phyloP scores from a whole-genome alignment of 2,329 filamentous ascomycete species.

The Scolecobasidium constrictum region DNA sequence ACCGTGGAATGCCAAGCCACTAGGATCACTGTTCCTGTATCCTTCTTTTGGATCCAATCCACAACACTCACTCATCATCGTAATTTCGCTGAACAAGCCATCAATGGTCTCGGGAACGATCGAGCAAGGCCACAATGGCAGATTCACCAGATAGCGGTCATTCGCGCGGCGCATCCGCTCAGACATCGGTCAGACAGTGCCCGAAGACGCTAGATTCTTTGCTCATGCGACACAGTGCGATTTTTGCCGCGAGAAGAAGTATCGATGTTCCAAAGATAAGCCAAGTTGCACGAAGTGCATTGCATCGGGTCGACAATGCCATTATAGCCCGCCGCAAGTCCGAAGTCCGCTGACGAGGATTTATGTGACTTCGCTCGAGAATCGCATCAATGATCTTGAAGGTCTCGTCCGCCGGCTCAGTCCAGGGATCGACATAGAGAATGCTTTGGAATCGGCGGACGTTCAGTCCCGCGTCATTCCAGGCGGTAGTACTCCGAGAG shows the following conservation, averaged over 20 bases:
- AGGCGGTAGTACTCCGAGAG: background rate
- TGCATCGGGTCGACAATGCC: background rate
- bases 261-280: background rate
- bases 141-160: background rate
- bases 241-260: background rate
- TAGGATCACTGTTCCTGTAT: no score
- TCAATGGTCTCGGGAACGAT: no score
- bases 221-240: background rate
- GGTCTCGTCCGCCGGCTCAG: background rate
- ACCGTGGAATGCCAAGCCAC: no score
- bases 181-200: no score
- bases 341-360: background rate
- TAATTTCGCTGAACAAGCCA: no score
- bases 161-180: background rate
- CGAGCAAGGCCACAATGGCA: no score
- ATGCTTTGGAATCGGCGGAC: background rate
- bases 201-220: no score
- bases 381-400: background rate
- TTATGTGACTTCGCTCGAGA: background rate
- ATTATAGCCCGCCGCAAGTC: background rate
- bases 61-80: no score
- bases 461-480: background rate
- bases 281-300: background rate
- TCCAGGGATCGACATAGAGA: background rate
- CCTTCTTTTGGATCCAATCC: no score